A percentile compares a stretch with the other conserved stretches of the same genome.
Conservation (phyloP, 495 filamentous ascomycete species). For the Penicillium subrubescens region DNA sequence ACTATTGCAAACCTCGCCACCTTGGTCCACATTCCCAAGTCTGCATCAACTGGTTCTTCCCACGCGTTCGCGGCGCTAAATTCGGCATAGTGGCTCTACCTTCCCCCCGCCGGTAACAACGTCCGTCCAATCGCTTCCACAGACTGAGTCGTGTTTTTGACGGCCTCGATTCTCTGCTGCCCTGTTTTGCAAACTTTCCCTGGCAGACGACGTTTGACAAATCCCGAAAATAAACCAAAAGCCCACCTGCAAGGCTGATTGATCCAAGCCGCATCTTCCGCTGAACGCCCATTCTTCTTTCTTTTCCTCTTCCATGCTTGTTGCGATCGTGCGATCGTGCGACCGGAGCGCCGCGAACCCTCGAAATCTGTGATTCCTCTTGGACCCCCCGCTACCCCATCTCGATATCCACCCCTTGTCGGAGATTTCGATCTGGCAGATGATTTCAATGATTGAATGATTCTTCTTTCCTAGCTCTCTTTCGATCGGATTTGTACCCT, state of each 20-base stretch:
- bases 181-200: not conserved
- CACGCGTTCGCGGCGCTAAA: slow-evolving; percentile 11
- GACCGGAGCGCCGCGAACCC: not conserved
- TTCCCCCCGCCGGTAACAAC: slow-evolving; percentile 20
- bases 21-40: not conserved
- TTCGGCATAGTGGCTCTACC: slow-evolving; percentile 13
- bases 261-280: not conserved
- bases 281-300: not conserved
- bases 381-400: not conserved
- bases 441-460: not conserved
- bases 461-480: not conserved
- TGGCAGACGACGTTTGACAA: not conserved
- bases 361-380: not conserved
- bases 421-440: not conserved
- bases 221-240: not conserved
- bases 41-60: slow-evolving; percentile 1
- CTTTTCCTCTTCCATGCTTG: not conserved
- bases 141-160: not conserved
- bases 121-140: slow-evolving; percentile 19
- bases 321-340: not conserved
- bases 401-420: not conserved
- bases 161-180: not conserved
- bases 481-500: slow-evolving; percentile 5
- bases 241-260: not conserved
- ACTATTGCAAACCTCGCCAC: not conserved